Evolutionary conservation across 2,329 filamentous ascomycete genomes (phyloP).

Genomic region (Decorospora gaudefroyi): DNA sequence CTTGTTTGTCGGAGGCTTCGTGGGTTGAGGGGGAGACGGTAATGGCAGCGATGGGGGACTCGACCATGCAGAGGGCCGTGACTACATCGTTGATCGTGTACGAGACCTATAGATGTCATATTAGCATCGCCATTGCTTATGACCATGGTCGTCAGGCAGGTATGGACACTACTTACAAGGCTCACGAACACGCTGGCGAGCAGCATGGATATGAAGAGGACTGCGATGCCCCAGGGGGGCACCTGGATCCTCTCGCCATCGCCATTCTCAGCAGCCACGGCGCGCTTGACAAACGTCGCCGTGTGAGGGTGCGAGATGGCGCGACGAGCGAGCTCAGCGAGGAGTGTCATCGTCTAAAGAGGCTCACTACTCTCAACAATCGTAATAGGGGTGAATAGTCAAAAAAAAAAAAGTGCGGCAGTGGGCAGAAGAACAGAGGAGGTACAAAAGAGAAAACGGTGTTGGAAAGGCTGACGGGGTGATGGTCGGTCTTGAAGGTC

Average conservation of each 20-base stretch:
- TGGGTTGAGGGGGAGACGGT: slow-evolving; percentile 55
- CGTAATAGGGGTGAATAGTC: slow-evolving; percentile 2
- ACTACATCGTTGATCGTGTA: slow-evolving; percentile 67
- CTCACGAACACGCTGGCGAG: slow-evolving; percentile 50
- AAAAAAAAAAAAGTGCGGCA: slow-evolving; percentile 5
- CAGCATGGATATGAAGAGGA: slow-evolving; percentile 45
- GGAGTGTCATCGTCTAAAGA: slow-evolving; percentile 33
- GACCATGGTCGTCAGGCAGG: neutral
- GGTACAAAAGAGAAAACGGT: slow-evolving; percentile 8
- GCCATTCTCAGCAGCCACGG: slow-evolving; percentile 15
- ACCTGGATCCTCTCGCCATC: slow-evolving; percentile 28
- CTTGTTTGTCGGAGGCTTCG: slow-evolving; percentile 49
- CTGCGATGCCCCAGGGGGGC: slow-evolving; percentile 34
- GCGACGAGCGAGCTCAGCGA: slow-evolving; percentile 40
- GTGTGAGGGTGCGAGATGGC: slow-evolving; percentile 36
- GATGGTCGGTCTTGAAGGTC: slow-evolving; percentile 12
- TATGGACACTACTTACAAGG: slow-evolving; percentile 44
- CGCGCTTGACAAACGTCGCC: slow-evolving; percentile 36
- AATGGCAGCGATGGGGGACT: slow-evolving; percentile 60
- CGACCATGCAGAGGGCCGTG: slow-evolving; percentile 66
- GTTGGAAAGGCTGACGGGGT: slow-evolving; percentile 6
- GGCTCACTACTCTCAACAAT: neutral
- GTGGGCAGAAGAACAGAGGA: too few species aligned
- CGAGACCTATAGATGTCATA: slow-evolving; percentile 29
- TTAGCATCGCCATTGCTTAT: neutral